These are phyloP conservation scores for Laguncularia racemosa DNA, from an alignment of 345 rosid genomes.

Conservation along the genomic window DNA sequence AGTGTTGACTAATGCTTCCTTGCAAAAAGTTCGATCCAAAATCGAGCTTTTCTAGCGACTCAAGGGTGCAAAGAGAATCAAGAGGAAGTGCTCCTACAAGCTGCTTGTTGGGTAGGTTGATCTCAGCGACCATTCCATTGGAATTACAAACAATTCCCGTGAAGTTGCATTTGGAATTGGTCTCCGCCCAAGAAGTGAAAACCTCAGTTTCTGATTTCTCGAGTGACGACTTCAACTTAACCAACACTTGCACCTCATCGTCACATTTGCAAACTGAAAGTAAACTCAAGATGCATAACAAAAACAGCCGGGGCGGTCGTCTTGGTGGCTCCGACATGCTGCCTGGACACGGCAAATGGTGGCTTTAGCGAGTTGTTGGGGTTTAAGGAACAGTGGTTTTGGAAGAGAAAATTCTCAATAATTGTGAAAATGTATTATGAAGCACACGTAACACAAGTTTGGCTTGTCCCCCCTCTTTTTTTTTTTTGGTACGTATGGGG, in stretches of 20 bases:
- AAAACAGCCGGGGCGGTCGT: background rate
- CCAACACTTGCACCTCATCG: constrained; percentile 32
- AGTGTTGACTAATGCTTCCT: constrained; percentile 26
- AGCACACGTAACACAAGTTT: too few species aligned
- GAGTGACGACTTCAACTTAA: constrained; percentile 38
- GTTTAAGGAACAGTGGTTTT: too few species aligned
- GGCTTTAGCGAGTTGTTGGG: too few species aligned
- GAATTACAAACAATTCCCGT: constrained; percentile 47
- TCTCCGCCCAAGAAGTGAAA: constrained; percentile 44
- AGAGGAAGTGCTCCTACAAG: constrained; percentile 51
- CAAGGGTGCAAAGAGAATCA: constrained; percentile 40
- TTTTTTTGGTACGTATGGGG: too few species aligned
- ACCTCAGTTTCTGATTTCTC: constrained; percentile 20
- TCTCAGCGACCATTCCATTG: constrained; percentile 38
- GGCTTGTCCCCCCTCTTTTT: too few species aligned
- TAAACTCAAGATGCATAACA: constrained; percentile 1
- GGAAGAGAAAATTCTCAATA: too few species aligned
- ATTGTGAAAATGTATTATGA: too few species aligned
- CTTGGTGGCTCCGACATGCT: too few species aligned
- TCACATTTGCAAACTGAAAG: constrained; percentile 7
- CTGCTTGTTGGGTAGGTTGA: constrained; percentile 39
- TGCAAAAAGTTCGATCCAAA: constrained; percentile 41
- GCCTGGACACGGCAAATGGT: too few species aligned
- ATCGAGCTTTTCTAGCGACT: constrained; percentile 40
- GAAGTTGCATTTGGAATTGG: constrained; percentile 29